Evolutionary conservation across 306 rosid species (phyloP).

Genomic region (Lathyrus oleraceus): DNA sequence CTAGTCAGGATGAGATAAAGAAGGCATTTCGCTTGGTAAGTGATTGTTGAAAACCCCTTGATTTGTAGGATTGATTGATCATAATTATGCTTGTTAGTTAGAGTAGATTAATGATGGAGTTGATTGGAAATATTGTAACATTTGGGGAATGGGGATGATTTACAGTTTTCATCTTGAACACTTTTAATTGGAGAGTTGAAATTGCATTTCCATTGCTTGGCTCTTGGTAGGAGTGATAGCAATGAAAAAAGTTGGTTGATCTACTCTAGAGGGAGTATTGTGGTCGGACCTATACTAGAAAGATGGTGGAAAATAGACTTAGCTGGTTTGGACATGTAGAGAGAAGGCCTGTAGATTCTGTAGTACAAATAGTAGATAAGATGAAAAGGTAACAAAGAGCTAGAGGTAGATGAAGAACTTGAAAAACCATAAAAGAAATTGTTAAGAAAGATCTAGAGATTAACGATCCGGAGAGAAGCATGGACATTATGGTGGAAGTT

Average conservation of each 20-base stretch:
- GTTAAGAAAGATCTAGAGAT: too few species aligned
- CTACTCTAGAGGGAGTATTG: neutral
- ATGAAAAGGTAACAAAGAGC: too few species aligned
- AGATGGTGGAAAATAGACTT: too few species aligned
- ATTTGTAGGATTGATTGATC: conserved; percentile 15
- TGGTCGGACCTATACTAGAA: too few species aligned
- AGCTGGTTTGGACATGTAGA: too few species aligned
- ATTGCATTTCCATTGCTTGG: conserved; percentile 11
- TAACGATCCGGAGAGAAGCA: too few species aligned
- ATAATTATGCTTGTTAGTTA: conserved; percentile 26
- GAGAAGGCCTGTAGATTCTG: too few species aligned
- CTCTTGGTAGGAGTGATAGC: conserved; percentile 3
- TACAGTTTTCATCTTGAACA: neutral
- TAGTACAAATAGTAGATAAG: too few species aligned
- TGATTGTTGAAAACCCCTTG: conserved; percentile 28
- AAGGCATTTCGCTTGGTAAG: conserved; percentile 78
- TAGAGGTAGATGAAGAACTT: too few species aligned
- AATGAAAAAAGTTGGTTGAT: neutral
- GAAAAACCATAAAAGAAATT: too few species aligned
- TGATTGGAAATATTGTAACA: conserved; percentile 11
- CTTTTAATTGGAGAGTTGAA: conserved; percentile 10
- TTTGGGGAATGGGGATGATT: conserved; percentile 15
- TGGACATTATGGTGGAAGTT: too few species aligned
- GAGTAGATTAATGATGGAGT: conserved; percentile 29
- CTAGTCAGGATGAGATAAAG: conserved; percentile 75